A percentile compares a stretch with the other conserved stretches of the same genome.
Evolutionary conservation across 805 yeast genomes (phyloP).

Genomic region (Kodamaea laetipori): DNA sequence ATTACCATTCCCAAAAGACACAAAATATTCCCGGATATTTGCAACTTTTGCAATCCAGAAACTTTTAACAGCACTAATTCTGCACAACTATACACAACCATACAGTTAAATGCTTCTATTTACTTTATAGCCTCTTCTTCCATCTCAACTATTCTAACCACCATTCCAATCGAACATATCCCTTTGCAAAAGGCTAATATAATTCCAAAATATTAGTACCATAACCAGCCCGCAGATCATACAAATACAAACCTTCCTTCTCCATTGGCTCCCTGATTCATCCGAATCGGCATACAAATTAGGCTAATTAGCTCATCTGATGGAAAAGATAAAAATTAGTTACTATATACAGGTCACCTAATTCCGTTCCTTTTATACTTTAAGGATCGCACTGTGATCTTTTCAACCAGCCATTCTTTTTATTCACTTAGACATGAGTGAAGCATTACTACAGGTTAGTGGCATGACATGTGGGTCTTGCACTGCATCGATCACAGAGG

Average conservation of each 20-base stretch:
- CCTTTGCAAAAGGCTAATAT: no score
- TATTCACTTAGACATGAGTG: slow-evolving; percentile 12
- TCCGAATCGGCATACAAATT: slow-evolving; percentile 10
- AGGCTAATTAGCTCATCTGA: slow-evolving; percentile 3
- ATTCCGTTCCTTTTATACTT: not conserved
- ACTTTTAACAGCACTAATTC: no score
- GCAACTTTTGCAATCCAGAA: no score
- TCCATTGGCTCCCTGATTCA: no score
- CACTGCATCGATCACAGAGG: slow-evolving; percentile 25
- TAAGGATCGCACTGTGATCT: not conserved
- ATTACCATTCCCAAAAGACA: no score
- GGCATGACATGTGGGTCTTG: slow-evolving; percentile 35
- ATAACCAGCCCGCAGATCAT: not conserved
- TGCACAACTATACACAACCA: no score
- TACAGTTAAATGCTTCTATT: no score
- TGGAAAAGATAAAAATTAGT: slow-evolving; percentile 16
- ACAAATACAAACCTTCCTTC: not conserved
- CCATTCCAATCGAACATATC: no score
- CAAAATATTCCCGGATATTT: no score
- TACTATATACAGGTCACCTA: not conserved
- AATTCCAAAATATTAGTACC: no score
- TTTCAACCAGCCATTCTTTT: slow-evolving; percentile 7
- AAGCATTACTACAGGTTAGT: slow-evolving; percentile 13
- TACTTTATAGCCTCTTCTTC: no score
- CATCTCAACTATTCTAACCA: no score